Conservation (phyloP, 2,329 filamentous ascomycete genomes). For the Pseudogymnoascus sp. region DNA sequence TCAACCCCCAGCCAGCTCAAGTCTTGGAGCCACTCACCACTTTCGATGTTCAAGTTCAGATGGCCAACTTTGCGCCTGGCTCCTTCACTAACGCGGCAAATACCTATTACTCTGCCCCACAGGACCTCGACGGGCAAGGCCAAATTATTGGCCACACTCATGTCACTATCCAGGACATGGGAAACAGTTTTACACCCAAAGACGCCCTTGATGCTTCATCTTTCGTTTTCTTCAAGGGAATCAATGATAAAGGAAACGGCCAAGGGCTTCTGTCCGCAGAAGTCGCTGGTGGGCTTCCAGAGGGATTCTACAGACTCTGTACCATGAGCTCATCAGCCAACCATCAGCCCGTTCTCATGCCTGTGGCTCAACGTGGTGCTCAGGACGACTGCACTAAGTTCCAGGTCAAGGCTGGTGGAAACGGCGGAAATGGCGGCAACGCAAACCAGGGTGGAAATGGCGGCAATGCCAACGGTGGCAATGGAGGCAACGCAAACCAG, state of each 20-base stretch:
- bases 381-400: slow-evolving; percentile 41
- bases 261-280: slow-evolving; percentile 31
- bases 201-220: slow-evolving; percentile 24
- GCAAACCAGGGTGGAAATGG: slow-evolving; percentile 23
- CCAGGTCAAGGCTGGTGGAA: slow-evolving; percentile 22
- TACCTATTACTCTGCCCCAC: slow-evolving; percentile 34
- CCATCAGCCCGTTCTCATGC: slow-evolving; percentile 37
- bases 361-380: slow-evolving; percentile 37
- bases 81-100: slow-evolving; percentile 32
- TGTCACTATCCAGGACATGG: slow-evolving; percentile 32
- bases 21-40: slow-evolving; percentile 15
- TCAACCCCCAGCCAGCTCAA: slow-evolving; percentile 22
- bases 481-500: slow-evolving; percentile 14
- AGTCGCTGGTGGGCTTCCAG: slow-evolving; percentile 33
- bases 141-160: slow-evolving; percentile 33
- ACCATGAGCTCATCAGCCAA: slow-evolving; percentile 35
- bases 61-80: slow-evolving; percentile 29
- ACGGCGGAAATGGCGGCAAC: slow-evolving; percentile 10
- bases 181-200: slow-evolving; percentile 26
- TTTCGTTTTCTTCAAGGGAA: slow-evolving; percentile 36
- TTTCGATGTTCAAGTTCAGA: slow-evolving; percentile 30
- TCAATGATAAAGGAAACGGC: slow-evolving; percentile 34
- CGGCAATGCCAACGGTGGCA: slow-evolving; percentile 14
- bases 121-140: slow-evolving; percentile 25
- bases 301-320: slow-evolving; percentile 37